Conservation (phyloP, 1,139 yeast genomes). For the Pichia sp. region DNA sequence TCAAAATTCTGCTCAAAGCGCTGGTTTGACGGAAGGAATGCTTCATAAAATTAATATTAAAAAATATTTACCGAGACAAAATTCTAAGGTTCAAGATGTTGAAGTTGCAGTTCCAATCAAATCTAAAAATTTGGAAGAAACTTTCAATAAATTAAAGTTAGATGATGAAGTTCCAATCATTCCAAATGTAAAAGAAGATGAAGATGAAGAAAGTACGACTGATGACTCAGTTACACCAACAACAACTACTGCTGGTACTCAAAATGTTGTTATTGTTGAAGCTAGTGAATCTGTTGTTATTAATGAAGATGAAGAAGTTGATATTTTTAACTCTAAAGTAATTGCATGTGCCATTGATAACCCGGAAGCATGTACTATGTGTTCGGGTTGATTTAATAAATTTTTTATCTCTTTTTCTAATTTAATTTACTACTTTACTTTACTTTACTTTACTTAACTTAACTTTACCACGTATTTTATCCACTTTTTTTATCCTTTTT, state of each 20-base stretch:
- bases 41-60: conserved; percentile 42
- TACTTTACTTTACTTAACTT: neutral
- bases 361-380: conserved; percentile 98
- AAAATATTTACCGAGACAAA: conserved; percentile 26
- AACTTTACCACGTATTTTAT: neutral
- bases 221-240: neutral
- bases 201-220: neutral
- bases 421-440: neutral
- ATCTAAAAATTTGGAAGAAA: conserved; percentile 28
- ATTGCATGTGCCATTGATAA: conserved; percentile 95
- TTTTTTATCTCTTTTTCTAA: neutral
- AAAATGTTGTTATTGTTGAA: conserved; percentile 20
- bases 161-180: conserved; percentile 23
- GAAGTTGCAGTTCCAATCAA: conserved; percentile 30
- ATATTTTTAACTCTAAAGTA: conserved; percentile 87
- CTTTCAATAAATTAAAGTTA: conserved; percentile 22
- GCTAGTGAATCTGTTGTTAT: conserved; percentile 21
- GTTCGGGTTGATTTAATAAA: conserved; percentile 65
- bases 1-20: conserved; percentile 37
- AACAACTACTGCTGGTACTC: neutral
- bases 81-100: conserved; percentile 31
- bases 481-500: neutral
- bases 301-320: conserved; percentile 34
- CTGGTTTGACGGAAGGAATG: conserved; percentile 47
- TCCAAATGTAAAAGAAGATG: conserved; percentile 2